A percentile compares a stretch with the other conserved stretches of the same genome.
phyloP scores from a whole-genome alignment of 2,329 filamentous ascomycete genomes.

The Trichoderma hamatum region DNA sequence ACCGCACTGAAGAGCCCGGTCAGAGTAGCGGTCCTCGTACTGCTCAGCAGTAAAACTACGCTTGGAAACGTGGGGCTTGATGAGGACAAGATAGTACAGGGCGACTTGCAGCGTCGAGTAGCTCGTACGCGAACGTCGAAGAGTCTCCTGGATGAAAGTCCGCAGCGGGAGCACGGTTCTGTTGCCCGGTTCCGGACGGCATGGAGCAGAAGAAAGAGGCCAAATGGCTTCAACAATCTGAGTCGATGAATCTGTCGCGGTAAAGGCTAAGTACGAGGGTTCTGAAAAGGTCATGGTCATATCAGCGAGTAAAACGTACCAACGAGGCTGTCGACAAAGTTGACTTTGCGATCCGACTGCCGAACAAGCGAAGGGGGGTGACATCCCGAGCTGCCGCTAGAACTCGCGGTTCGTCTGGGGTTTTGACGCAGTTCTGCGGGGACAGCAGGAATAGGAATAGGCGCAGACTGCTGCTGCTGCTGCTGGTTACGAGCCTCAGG shows the following conservation, averaged over 20 bases:
- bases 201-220: conserved; percentile 83
- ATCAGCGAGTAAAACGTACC: conserved; percentile 68
- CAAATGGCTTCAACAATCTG: conserved; percentile 98
- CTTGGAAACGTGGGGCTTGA: conserved; percentile 85
- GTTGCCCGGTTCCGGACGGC: conserved; percentile 70
- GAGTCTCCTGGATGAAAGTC: conserved; percentile 96
- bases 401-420: conserved; percentile 59
- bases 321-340: conserved; percentile 95
- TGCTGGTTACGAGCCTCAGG: conserved; percentile 30
- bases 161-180: conserved; percentile 85
- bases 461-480: conserved; percentile 20
- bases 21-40: conserved; percentile 68
- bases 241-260: conserved; percentile 80
- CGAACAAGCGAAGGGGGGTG: conserved; percentile 77
- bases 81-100: conserved; percentile 91
- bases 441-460: conserved; percentile 43
- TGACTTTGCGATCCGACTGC: conserved; percentile 89
- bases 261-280: conserved; percentile 41
- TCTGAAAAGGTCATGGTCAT: conserved; percentile 21
- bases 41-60: conserved; percentile 88
- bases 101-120: conserved; percentile 98
- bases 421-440: conserved; percentile 67
- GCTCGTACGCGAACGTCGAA: conserved; percentile 91
- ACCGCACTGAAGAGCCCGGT: conserved; percentile 87
- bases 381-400: conserved; percentile 58